phyloP scores from a whole-genome alignment of 345 rosid genomes.

The Ceriops decandra region DNA sequence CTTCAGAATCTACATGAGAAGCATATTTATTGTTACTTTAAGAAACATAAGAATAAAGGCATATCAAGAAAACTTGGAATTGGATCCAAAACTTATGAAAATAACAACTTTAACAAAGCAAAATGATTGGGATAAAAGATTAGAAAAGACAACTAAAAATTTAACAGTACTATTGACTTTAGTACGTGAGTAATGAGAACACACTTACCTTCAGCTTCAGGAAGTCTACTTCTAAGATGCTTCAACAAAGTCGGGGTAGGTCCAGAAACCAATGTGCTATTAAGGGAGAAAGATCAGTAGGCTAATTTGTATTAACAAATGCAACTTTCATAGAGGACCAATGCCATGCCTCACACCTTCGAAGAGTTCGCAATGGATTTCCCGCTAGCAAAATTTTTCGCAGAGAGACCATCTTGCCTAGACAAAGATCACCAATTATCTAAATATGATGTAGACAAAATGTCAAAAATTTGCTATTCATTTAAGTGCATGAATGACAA shows the following conservation, averaged over 20 bases:
- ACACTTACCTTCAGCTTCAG: constrained; percentile 64
- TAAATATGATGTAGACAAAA: constrained; percentile 1
- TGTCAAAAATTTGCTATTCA: neutral
- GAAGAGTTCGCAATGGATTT: constrained; percentile 78
- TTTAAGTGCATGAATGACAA: neutral
- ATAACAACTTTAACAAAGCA: constrained; percentile 4
- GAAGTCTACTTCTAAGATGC: constrained; percentile 77
- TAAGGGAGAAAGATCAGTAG: constrained; percentile 2
- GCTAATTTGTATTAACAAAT: constrained; percentile 18
- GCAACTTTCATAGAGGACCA: constrained; percentile 9
- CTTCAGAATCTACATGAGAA: constrained; percentile 50
- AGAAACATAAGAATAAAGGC: neutral
- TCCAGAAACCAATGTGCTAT: constrained; percentile 86
- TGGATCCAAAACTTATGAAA: neutral
- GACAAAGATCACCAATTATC: constrained; percentile 1
- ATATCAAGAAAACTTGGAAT: neutral
- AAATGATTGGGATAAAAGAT: constrained; percentile 7
- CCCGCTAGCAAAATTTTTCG: constrained; percentile 75
- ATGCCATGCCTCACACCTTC: constrained; percentile 51
- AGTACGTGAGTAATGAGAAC: neutral
- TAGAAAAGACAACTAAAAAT: constrained; percentile 4
- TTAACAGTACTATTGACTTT: neutral
- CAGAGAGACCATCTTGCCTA: constrained; percentile 82
- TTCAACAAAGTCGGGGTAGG: constrained; percentile 79
- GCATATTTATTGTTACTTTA: constrained; percentile 2